Percentiles rank a stretch among this genome's conserved stretches.
Conservation (phyloP, 2,329 filamentous ascomycete genomes). For the Fusarium goolgardi region DNA sequence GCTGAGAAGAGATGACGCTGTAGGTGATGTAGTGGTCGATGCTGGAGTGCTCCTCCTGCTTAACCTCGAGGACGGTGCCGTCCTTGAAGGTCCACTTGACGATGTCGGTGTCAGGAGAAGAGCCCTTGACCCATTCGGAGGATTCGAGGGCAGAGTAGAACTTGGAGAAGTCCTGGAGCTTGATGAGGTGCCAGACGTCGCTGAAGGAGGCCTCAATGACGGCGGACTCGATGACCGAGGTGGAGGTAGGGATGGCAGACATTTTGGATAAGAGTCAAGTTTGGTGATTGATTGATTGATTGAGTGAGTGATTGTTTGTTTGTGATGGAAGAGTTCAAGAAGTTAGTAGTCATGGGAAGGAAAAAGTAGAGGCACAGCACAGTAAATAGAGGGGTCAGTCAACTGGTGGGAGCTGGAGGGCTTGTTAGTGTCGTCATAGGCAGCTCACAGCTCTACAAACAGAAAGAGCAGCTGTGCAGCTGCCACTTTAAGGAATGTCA, state of each 20-base stretch:
- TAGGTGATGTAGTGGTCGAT: conserved; percentile 83
- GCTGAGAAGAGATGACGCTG: conserved; percentile 74
- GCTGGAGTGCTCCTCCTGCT: conserved; percentile 80
- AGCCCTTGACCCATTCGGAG: conserved; percentile 71
- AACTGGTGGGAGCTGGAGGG: not conserved
- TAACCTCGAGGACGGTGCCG: conserved; percentile 74
- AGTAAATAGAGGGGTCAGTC: conserved; percentile 30
- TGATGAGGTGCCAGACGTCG: conserved; percentile 79
- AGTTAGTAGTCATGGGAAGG: not conserved
- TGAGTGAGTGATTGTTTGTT: not conserved
- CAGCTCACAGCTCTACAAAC: conserved; percentile 24
- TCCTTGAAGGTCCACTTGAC: conserved; percentile 79
- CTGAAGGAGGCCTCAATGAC: conserved; percentile 75
- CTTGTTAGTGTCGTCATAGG: conserved; percentile 32
- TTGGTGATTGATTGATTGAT: not conserved
- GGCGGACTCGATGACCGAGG: conserved; percentile 72
- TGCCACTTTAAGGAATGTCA: conserved; percentile 15
- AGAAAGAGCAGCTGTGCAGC: conserved; percentile 11
- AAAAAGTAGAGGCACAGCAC: conserved; percentile 19
- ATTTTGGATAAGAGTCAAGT: conserved; percentile 25
- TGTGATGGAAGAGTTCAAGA: conserved; percentile 2
- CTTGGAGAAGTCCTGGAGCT: conserved; percentile 74
- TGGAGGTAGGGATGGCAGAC: conserved; percentile 70
- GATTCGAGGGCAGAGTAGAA: conserved; percentile 74
- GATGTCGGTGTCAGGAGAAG: conserved; percentile 72